A percentile compares a stretch with the other conserved stretches of the same genome.
Conservation (phyloP, 805 yeast genomes). For the Candida odintsovae region DNA sequence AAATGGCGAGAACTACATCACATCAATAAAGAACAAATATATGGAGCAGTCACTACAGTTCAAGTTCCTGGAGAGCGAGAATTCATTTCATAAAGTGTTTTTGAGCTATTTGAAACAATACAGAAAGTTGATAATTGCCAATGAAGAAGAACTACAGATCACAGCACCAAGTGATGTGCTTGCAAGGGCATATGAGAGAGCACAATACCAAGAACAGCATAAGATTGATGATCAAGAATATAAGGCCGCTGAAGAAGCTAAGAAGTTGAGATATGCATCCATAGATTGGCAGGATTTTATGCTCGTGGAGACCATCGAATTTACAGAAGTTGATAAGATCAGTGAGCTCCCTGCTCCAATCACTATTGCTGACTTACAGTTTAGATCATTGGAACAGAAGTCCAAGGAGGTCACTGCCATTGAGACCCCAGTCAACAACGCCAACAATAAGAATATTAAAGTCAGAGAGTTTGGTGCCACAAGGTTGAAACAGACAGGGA, state of each 20-base stretch:
- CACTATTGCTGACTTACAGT: constrained; percentile 51
- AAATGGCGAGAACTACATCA: constrained; percentile 46
- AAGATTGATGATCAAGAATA: constrained; percentile 32
- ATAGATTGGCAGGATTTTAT: constrained; percentile 87
- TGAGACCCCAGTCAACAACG: constrained; percentile 13
- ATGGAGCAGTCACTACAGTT: constrained; percentile 46
- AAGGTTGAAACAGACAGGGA: constrained; percentile 33
- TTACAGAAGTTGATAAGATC: constrained; percentile 54
- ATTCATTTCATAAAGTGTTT: constrained; percentile 55
- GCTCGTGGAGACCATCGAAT: constrained; percentile 62
- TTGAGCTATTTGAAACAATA: constrained; percentile 52
- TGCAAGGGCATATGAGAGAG: constrained; percentile 45
- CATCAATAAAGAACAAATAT: constrained; percentile 31
- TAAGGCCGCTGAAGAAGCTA: constrained; percentile 26
- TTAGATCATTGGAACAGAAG: constrained; percentile 42
- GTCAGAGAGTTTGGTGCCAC: constrained; percentile 69
- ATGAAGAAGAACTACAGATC: constrained; percentile 15
- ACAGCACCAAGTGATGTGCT: constrained; percentile 30
- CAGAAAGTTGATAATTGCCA: constrained; percentile 18
- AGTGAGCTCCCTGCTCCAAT: constrained; percentile 50
- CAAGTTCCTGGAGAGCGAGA: constrained; percentile 55
- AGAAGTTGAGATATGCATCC: constrained; percentile 55
- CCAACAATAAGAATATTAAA: constrained; percentile 34
- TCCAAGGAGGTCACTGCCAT: constrained; percentile 14
- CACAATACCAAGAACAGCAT: constrained; percentile 40